Base-by-base conservation (phyloP, 345 rosid genomes). In the Nephelium lappaceum region DNA sequence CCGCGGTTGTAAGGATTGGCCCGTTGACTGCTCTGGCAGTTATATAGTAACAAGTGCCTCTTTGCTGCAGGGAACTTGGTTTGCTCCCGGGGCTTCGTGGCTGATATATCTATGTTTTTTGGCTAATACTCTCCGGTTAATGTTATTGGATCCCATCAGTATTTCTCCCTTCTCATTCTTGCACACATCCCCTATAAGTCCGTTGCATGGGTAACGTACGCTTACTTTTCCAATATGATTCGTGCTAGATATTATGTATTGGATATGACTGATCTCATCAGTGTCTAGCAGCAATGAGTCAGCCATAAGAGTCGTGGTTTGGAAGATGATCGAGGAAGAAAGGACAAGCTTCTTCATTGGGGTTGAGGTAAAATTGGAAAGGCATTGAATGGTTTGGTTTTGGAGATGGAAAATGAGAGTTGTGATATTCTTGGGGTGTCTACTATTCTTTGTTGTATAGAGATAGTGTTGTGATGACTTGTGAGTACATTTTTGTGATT, bases 11-110 rank as follows among this genome's bases (percentile, higher is more conserved):
- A 31, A 31, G 36, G 92, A 80, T 90, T 90, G 58, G 87, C 89
- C 75, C 21, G 72, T 15, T 47, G 74, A 73, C 79, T 68, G 66
- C 27, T 43, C 7, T 62, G 68, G 76, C 93, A 90, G 64, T 86
- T 83, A 67, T 83, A 67, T 31, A 31, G 85, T 88, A 88, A 61
- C 92, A 90, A 4, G 69, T 41, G 66, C 93, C 92, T 16, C 86
- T 83, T 41, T 72, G 65, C 57, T 79, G 72, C 92, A 88, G 3
- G 93, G 93, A 2, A 85, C 81, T 21, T 70, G 60, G 78, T 85
- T 71, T 76, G 64, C 72, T 69, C 18, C 79, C 21, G 88, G 79
- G 11, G 89, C 91, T 4, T 43, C 72, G 69, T 90, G 88, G 80
- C 93, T 87, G 19, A 90, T 82, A 80, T 84, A 84, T 19, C 76